These are phyloP conservation scores for Gracilaria gracilis DNA, from an alignment of 23 red algal species.

Conservation along the genomic window DNA sequence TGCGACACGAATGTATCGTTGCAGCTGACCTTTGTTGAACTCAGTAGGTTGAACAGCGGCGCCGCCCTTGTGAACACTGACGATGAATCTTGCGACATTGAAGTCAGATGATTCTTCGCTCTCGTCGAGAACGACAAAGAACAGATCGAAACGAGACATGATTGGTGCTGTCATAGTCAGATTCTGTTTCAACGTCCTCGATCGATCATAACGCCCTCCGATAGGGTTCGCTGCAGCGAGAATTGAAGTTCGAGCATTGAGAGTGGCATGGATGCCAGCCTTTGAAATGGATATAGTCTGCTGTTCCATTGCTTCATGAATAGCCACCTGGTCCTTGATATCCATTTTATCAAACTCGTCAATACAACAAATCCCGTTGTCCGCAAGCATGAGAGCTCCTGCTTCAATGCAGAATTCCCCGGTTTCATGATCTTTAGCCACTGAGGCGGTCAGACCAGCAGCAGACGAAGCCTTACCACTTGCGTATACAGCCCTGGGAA, in stretches of 20 bases:
- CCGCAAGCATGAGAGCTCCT: slow-evolving; percentile 99
- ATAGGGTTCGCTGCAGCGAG: slow-evolving; percentile 98
- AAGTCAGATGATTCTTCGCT: slow-evolving; percentile 91
- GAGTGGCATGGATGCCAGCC: slow-evolving; percentile 98
- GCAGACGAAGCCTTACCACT: slow-evolving; percentile 98
- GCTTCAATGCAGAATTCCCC: slow-evolving; percentile 99
- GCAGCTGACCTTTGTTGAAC: slow-evolving; percentile 68
- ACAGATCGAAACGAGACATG: slow-evolving; percentile 99
- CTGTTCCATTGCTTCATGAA: slow-evolving; percentile 99
- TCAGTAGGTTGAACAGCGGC: slow-evolving; percentile 53
- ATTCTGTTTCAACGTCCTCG: slow-evolving; percentile 92
- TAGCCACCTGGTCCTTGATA: slow-evolving; percentile 95
- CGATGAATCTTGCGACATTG: slow-evolving; percentile 91
- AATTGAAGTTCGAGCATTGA: slow-evolving; percentile 96
- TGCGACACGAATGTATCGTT: slow-evolving; percentile 90
- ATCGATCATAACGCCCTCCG: slow-evolving; percentile 92
- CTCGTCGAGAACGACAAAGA: slow-evolving; percentile 99
- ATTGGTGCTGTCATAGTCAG: slow-evolving; percentile 95
- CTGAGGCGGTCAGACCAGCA: slow-evolving; percentile 95
- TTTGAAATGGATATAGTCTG: slow-evolving; percentile 99
- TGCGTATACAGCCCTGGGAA: slow-evolving; percentile 94
- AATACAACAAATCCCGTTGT: slow-evolving; percentile 98
- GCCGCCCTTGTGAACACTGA: slow-evolving; percentile 79
- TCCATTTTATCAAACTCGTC: slow-evolving; percentile 99
- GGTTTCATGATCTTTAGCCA: slow-evolving; percentile 96